phyloP scores from a whole-genome alignment of 768 basidiomycete species.

The Phanerochaete sordida region DNA sequence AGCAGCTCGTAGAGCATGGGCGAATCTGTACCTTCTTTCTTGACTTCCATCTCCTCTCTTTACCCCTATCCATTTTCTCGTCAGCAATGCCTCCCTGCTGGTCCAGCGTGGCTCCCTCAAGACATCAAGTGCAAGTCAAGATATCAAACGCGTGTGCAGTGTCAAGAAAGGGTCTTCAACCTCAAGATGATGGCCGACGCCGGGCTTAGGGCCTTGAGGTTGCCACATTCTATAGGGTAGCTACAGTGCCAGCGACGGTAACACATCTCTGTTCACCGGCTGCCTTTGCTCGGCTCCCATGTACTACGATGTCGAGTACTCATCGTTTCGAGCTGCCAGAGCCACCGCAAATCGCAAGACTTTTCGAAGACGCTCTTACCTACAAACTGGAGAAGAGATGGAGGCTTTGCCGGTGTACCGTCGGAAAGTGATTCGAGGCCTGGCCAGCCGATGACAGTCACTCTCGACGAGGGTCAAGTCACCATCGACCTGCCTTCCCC shows the following conservation, averaged over 20 bases:
- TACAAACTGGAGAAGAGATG: not conserved
- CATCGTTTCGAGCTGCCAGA: not conserved
- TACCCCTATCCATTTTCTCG: not conserved
- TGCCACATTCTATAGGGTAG: too few relatives aligned
- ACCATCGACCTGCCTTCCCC: too few relatives aligned
- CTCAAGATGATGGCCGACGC: not conserved
- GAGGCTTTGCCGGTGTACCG: not conserved
- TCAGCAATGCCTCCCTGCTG: not conserved
- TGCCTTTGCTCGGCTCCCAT: not conserved
- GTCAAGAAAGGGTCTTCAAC: not conserved
- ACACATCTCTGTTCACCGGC: not conserved
- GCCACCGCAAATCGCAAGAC: too few relatives aligned
- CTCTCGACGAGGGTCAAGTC: not conserved
- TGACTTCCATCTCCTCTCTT: not conserved
- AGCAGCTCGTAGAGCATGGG: not conserved
- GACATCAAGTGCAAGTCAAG: not conserved
- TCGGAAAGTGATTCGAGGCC: not conserved
- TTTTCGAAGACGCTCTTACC: not conserved
- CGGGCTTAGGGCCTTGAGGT: too few relatives aligned
- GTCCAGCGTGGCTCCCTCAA: not conserved
- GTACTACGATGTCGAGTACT: not conserved
- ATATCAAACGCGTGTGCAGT: not conserved
- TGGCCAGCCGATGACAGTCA: slow-evolving; percentile 1
- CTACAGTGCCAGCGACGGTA: not conserved
- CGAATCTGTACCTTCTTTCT: not conserved